Conservation (phyloP, 805 yeast species). For the Dipodascopsis tothii region DNA sequence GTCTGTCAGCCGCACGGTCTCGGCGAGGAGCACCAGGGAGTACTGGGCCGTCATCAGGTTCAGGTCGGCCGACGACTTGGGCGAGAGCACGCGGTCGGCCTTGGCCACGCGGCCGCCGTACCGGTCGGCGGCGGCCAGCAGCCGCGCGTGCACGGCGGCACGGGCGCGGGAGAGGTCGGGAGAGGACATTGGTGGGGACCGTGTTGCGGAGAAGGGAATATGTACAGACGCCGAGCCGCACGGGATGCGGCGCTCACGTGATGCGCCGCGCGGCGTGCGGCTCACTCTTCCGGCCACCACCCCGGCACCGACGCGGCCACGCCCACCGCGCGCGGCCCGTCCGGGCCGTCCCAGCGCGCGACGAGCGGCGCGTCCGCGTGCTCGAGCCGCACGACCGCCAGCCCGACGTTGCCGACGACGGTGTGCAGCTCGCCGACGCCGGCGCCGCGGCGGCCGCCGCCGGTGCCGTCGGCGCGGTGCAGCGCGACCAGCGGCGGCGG, state of each 20-base stretch:
- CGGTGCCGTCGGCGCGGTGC: too few relatives aligned
- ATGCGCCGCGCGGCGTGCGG: too few relatives aligned
- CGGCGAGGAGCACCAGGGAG: slow-evolving; percentile 7
- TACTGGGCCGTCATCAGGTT: slow-evolving; percentile 21
- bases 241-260: too few relatives aligned
- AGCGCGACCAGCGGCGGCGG: slow-evolving; percentile 37
- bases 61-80: slow-evolving; percentile 14
- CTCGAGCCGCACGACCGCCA: slow-evolving; percentile 52
- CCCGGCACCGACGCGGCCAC: slow-evolving; percentile 25
- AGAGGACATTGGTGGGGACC: too few relatives aligned
- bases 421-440: neutral
- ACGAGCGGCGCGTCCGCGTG: slow-evolving; percentile 35
- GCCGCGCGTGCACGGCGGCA: slow-evolving; percentile 5
- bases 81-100: slow-evolving; percentile 10
- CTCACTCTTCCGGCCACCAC: slow-evolving; percentile 16
- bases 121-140: slow-evolving; percentile 3
- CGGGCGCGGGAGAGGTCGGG: slow-evolving; percentile 1
- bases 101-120: slow-evolving; percentile 5
- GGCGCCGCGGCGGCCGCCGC: too few relatives aligned
- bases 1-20: neutral
- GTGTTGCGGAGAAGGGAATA: too few relatives aligned
- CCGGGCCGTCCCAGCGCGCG: slow-evolving; percentile 21
- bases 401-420: slow-evolving; percentile 43
- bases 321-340: neutral
- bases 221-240: too few relatives aligned